Percentiles rank a stretch among this genome's conserved stretches.
phyloP scores from a whole-genome alignment of 805 yeast genomes.

The Saccharomyces cerevisiae region DNA sequence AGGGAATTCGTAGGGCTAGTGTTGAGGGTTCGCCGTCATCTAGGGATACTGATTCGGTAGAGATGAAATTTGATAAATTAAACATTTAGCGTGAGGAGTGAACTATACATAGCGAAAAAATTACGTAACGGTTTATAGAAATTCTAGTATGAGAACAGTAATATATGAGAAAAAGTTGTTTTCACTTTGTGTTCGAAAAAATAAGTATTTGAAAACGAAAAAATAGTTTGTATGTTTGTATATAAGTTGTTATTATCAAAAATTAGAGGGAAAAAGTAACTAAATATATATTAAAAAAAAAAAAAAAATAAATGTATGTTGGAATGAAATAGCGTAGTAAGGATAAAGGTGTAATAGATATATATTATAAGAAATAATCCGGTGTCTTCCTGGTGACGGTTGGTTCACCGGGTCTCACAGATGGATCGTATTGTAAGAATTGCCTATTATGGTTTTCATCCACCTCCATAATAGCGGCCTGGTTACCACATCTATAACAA shows the following conservation, averaged over 20 bases:
- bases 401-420: constrained; percentile 93
- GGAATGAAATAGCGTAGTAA: neutral
- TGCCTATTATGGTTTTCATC: constrained; percentile 85
- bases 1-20: neutral
- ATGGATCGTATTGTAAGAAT: constrained; percentile 88
- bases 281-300: neutral
- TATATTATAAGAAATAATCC: constrained; percentile 69
- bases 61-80: neutral
- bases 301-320: neutral
- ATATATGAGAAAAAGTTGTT: neutral
- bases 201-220: neutral
- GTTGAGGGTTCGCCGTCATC: neutral
- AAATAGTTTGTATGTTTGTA: neutral
- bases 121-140: neutral
- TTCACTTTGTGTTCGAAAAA: neutral
- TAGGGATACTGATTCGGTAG: neutral
- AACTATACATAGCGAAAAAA: neutral
- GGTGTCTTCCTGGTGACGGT: constrained; percentile 95
- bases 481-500: constrained; percentile 93
- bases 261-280: neutral
- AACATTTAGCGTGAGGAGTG: neutral
- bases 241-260: neutral
- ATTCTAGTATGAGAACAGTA: neutral
- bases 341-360: neutral
- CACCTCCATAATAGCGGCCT: constrained; percentile 94